A percentile compares a stretch with the other conserved stretches of the same genome.
phyloP scores from a whole-genome alignment of 1,284 basidiomycete genomes.

The Naganishia sp. region DNA sequence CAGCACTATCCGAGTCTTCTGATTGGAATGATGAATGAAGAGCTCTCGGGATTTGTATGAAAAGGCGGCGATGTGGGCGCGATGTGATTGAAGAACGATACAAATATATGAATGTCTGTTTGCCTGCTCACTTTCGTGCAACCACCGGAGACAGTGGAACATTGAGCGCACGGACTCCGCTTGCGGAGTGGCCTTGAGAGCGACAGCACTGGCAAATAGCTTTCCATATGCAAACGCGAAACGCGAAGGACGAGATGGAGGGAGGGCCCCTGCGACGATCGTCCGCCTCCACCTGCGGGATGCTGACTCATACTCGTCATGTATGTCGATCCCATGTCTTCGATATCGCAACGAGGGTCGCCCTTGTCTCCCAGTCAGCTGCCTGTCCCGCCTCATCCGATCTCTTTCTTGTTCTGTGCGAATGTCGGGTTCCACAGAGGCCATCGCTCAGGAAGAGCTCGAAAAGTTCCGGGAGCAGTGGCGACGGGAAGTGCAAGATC shows the following conservation, averaged over 20 bases:
- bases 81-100: background rate
- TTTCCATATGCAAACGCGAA: no score
- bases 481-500: slow-evolving; percentile 17
- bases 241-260: no score
- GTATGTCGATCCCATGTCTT: background rate
- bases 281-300: background rate
- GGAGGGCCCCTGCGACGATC: no score
- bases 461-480: slow-evolving; percentile 23
- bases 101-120: background rate
- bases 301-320: background rate
- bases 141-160: background rate
- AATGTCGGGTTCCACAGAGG: slow-evolving; percentile 4
- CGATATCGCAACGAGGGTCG: background rate
- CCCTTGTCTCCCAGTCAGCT: background rate
- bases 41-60: background rate
- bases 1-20: slow-evolving; percentile 45
- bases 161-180: background rate
- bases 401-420: background rate
- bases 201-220: no score
- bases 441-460: slow-evolving; percentile 6
- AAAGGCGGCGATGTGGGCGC: background rate
- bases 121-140: background rate
- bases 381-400: background rate
- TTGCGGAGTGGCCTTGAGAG: background rate
- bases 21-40: background rate